Conservation (phyloP, 306 rosid species). For the Cicer pinnatifidum region DNA sequence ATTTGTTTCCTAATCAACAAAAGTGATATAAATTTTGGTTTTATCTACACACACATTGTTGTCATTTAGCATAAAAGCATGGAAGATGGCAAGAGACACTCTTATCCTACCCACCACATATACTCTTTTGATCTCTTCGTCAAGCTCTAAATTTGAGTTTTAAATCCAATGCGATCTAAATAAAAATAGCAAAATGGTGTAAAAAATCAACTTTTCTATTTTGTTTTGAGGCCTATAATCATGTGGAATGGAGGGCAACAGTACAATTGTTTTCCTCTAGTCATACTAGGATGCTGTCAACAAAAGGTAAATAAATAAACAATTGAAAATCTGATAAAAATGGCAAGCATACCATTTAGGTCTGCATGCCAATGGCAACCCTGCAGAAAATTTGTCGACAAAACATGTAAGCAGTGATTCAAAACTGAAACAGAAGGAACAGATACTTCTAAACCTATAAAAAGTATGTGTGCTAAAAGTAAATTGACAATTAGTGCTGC, state of each 20-base stretch:
- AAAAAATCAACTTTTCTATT: too few relatives aligned
- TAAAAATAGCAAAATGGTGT: too few relatives aligned
- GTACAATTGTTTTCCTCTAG: not conserved
- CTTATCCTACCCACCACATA: too few relatives aligned
- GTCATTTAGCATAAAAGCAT: too few relatives aligned
- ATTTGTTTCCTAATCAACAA: too few relatives aligned
- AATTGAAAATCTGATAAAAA: not conserved
- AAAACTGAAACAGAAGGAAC: not conserved
- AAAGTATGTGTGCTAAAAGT: not conserved
- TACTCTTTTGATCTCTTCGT: too few relatives aligned
- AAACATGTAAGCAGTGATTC: constrained; percentile 33
- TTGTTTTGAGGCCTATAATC: too few relatives aligned
- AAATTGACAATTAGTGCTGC: not conserved
- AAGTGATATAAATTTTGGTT: too few relatives aligned
- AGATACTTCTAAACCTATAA: not conserved
- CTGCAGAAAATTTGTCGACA: constrained; percentile 8
- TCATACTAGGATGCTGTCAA: not conserved
- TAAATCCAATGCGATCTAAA: too few relatives aligned
- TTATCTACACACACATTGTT: too few relatives aligned
- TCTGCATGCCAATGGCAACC: constrained; percentile 41
- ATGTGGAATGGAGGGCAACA: not conserved
- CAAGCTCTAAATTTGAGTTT: too few relatives aligned
- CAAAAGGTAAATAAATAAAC: not conserved
- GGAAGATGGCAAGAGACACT: too few relatives aligned
- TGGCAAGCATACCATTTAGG: constrained; percentile 51